Evolutionary conservation across 176 grass and related monocot species (phyloP).

Genomic region (Alopecurus myosuroides): DNA sequence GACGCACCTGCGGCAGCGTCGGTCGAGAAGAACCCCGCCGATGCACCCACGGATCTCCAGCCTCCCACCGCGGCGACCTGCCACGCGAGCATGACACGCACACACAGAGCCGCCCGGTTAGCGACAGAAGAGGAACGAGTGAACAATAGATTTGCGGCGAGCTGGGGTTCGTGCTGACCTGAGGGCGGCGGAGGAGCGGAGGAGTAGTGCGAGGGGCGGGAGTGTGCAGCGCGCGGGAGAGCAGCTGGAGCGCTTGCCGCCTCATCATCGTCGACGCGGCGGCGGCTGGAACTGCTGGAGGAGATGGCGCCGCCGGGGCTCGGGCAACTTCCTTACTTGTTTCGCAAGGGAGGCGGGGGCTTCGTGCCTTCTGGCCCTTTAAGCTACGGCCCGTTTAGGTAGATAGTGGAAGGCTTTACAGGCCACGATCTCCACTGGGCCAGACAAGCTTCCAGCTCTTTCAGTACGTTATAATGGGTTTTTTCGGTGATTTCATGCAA

Average conservation of each 20-base stretch:
- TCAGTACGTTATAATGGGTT: not conserved
- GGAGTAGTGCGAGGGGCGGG: not conserved
- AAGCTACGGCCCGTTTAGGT: not conserved
- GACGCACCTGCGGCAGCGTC: not conserved
- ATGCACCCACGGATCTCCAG: not conserved
- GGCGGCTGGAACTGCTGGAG: not conserved
- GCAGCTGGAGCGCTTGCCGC: not conserved
- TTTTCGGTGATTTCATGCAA: no score
- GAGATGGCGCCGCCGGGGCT: not conserved
- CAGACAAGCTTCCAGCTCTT: not conserved
- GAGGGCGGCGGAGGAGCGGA: not conserved
- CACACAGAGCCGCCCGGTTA: not conserved
- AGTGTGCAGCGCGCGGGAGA: not conserved
- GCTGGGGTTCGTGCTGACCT: not conserved
- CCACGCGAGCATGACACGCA: not conserved
- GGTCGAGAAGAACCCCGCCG: conserved; percentile 14
- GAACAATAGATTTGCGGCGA: not conserved
- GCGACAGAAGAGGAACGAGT: not conserved
- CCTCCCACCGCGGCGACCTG: not conserved
- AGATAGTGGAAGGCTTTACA: not conserved
- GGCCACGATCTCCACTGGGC: not conserved
- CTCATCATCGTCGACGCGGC: not conserved
- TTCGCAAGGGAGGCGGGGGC: not conserved
- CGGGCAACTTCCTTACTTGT: not conserved
- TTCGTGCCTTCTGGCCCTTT: not conserved